phyloP scores from a whole-genome alignment of 2,329 filamentous ascomycete genomes.

The Apiospora saccharicola region DNA sequence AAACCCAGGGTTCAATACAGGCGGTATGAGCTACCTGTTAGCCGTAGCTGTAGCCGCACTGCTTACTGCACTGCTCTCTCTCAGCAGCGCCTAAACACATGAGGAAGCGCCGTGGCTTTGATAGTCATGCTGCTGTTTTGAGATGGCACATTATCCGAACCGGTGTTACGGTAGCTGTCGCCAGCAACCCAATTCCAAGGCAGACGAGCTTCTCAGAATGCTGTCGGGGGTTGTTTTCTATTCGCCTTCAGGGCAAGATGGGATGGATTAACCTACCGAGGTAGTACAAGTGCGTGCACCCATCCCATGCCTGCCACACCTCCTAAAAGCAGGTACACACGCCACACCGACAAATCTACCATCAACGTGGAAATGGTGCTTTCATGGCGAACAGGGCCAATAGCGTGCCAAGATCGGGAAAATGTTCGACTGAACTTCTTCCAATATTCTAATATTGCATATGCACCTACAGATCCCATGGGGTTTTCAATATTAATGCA shows the following conservation, averaged over 20 bases:
- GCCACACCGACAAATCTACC: slow-evolving; percentile 20
- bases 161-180: slow-evolving; percentile 6
- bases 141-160: slow-evolving; percentile 16
- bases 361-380: neutral
- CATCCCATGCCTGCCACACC: slow-evolving; percentile 11
- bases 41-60: neutral
- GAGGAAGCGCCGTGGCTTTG: neutral
- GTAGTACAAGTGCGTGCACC: slow-evolving; percentile 4
- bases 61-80: neutral
- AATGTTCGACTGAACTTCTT: neutral
- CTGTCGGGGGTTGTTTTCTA: neutral
- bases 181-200: neutral
- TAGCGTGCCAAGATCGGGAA: neutral
- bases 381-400: neutral
- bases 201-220: neutral
- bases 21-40: neutral
- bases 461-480: neutral
- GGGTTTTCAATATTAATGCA: neutral
- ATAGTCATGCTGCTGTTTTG: slow-evolving; percentile 11
- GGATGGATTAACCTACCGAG: slow-evolving; percentile 15
- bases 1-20: slow-evolving; percentile 12
- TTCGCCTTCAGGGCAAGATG: neutral
- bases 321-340: slow-evolving; percentile 19
- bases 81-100: slow-evolving; percentile 8
- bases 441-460: neutral